These are phyloP conservation scores for Candida gigantensis DNA, from an alignment of 1,139 yeast species.

Conservation along the genomic window DNA sequence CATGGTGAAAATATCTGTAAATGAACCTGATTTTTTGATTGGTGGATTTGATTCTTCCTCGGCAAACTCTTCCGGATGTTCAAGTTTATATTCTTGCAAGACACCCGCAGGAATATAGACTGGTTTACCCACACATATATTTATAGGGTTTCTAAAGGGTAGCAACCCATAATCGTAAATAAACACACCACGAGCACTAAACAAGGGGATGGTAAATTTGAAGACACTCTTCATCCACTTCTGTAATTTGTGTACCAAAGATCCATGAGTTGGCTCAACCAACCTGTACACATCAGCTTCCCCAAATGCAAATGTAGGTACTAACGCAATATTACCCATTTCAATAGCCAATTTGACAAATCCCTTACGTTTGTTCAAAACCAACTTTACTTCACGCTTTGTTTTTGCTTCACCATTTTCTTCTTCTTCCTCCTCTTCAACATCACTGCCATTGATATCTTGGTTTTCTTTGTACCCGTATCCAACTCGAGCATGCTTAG, in stretches of 20 bases:
- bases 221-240: conserved; percentile 66
- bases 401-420: conserved; percentile 9
- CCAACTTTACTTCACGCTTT: conserved; percentile 44
- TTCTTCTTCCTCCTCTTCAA: conserved; percentile 10
- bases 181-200: conserved; percentile 90
- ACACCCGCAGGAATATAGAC: conserved; percentile 60
- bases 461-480: conserved; percentile 48
- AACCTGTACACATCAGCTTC: conserved; percentile 81
- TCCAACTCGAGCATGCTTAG: conserved; percentile 36
- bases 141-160: conserved; percentile 81
- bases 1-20: conserved; percentile 22
- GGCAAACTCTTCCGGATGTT: conserved; percentile 29
- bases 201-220: conserved; percentile 87
- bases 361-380: conserved; percentile 79
- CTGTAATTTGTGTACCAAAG: conserved; percentile 59
- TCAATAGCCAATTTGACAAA: conserved; percentile 85
- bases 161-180: conserved; percentile 89
- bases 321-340: conserved; percentile 73
- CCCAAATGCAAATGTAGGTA: conserved; percentile 91
- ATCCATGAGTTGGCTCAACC: conserved; percentile 53
- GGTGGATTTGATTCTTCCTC: conserved; percentile 9
- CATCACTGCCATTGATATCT: conserved; percentile 11
- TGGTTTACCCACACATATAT: conserved; percentile 81
- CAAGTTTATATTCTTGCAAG: conserved; percentile 31
- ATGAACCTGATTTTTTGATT: conserved; percentile 8